Evolutionary conservation across 1,284 basidiomycete genomes (phyloP), one percentile per base, ranked within the genome.

Genomic region (Sanghuangporus sanghuang): DNA sequence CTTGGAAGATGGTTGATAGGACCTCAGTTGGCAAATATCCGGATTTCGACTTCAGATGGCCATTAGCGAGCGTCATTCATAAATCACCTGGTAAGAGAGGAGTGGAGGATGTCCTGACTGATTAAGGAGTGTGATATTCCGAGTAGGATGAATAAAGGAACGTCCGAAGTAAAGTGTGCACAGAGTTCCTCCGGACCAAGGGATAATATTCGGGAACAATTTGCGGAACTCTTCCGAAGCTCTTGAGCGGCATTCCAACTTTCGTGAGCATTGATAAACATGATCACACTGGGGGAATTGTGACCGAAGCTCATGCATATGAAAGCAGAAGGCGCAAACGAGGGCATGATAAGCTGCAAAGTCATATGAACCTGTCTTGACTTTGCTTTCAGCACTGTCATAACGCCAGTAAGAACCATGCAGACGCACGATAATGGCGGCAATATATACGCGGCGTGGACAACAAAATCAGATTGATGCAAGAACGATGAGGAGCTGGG

Each of bases 1-100:
- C 21, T 8, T 27, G 44, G 39, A 63, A 63, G n/a, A 63, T 58
- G 7, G n/a, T 36, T n/a, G 62, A 57, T 5, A 63, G 18, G 11
- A 63, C 36, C 39, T 63, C 62, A 63, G 23, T 35, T 12, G 62
- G 62, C 14, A 63, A 9, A 16, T 52, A 49, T 5, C 60, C 60
- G 11, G 52, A 42, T n/a, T 18, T 55, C 9, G 52, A 39, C 7
- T 6, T 55, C 40, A 62, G 40, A 3, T 55, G 39, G 11, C 60
- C 60, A 56, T 62, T 62, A 27, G 16, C 5, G 18, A 57, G 56
- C 39, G 56, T 27, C 56, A 57, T 57, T 38, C 56, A 48, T 16
- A 11, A 18, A 21, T 14, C 16, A 2, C 8, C 42, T 42, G 56
- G 8, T n/a, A 8, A 39, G 36, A 18, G 27, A 2, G 9, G 18